A percentile compares a stretch with the other conserved stretches of the same genome.
Evolutionary conservation across 192 early-diverging fungal genomes (phyloP).

Genomic region (Coemansia sp.): DNA sequence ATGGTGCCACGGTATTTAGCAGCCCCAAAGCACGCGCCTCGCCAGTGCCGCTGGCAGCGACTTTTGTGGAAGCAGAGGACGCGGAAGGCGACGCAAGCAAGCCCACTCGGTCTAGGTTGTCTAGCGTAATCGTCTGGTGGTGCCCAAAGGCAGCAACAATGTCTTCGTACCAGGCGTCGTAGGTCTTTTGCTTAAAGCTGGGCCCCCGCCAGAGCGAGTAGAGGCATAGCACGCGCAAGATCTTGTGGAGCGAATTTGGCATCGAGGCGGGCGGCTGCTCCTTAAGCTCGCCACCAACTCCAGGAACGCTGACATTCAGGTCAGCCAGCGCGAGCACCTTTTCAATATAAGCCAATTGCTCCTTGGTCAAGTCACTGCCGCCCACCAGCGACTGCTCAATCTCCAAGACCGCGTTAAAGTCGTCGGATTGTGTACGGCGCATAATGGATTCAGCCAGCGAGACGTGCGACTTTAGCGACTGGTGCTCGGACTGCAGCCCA

Average conservation of each 20-base stretch:
- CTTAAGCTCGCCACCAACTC: conserved; percentile 18
- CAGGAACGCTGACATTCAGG: conserved; percentile 67
- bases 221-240: conserved; percentile 82
- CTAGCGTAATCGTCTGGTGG: conserved; percentile 85
- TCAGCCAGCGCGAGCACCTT: conserved; percentile 89
- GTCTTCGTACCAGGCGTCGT: conserved; percentile 83
- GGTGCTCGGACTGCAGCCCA: conserved; percentile 83
- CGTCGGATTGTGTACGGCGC: conserved; percentile 73
- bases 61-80: conserved; percentile 46
- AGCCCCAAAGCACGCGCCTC: conserved; percentile 5
- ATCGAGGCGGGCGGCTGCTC: conserved; percentile 18
- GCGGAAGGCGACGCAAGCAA: conserved; percentile 61
- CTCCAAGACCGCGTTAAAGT: conserved; percentile 85
- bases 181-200: conserved; percentile 78
- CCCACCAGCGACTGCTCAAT: conserved; percentile 75
- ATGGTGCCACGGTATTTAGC: conserved; percentile 20
- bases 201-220: conserved; percentile 81
- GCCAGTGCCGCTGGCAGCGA: neutral
- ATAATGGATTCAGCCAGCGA: conserved; percentile 80
- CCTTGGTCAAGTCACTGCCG: conserved; percentile 20
- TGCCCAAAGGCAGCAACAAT: conserved; percentile 92
- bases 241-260: conserved; percentile 56
- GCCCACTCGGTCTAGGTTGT: conserved; percentile 72
- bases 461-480: conserved; percentile 64
- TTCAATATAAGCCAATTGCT: conserved; percentile 61